Conservation (phyloP, 2,329 filamentous ascomycete genomes). For the Penicillium sp. region DNA sequence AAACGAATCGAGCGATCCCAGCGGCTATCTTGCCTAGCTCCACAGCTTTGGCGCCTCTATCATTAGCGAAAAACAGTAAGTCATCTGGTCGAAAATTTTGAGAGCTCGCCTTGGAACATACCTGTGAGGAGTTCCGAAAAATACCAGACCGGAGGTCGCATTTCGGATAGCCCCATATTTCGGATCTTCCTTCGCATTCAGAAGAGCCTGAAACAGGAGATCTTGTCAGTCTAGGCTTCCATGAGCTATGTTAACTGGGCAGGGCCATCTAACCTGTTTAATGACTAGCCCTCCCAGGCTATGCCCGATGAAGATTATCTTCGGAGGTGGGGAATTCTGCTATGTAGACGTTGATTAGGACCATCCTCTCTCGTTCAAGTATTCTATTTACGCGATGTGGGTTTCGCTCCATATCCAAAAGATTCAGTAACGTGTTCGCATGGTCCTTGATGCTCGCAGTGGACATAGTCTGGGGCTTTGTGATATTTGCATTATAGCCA, state of each 20-base stretch:
- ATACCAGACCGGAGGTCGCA: conserved; percentile 34
- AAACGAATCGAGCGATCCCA: conserved; percentile 32
- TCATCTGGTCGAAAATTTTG: not conserved
- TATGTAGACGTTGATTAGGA: too few species aligned
- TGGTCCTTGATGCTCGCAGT: conserved; percentile 36
- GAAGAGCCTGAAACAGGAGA: conserved; percentile 24
- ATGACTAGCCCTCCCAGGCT: conserved; percentile 33
- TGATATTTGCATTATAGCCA: conserved; percentile 34
- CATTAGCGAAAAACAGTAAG: not conserved
- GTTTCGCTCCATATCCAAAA: conserved; percentile 31
- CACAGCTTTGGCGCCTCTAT: conserved; percentile 30
- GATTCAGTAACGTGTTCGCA: conserved; percentile 34
- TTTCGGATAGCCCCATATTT: conserved; percentile 34
- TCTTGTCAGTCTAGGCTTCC: not conserved
- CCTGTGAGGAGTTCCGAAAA: conserved; percentile 36
- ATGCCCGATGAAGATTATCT: conserved; percentile 33
- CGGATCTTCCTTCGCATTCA: conserved; percentile 36
- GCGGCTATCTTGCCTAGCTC: conserved; percentile 35
- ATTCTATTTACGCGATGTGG: conserved; percentile 22
- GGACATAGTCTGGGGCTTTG: conserved; percentile 33
- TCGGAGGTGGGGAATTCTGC: conserved; percentile 22
- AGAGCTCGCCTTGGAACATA: not conserved
- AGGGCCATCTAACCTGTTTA: conserved; percentile 25
- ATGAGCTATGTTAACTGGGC: not conserved
- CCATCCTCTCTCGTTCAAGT: not conserved